phyloP scores from a whole-genome alignment of 139 green algal species.

The Pleodorina starrii region DNA sequence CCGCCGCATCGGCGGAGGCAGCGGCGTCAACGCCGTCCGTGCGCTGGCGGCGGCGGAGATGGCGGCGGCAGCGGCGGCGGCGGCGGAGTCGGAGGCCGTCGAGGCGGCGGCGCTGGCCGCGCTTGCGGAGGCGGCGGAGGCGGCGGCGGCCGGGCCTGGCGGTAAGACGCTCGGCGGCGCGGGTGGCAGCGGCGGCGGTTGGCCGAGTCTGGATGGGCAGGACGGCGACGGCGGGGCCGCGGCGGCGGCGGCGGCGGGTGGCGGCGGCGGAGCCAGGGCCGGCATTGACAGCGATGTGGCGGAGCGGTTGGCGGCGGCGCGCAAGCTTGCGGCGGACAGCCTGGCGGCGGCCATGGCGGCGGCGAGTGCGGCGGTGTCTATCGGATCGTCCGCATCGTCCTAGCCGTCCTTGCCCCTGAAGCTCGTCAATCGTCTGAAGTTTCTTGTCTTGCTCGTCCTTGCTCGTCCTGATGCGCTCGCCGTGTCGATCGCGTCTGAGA shows the following conservation, averaged over 20 bases:
- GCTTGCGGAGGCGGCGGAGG: background rate
- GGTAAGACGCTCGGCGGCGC: background rate
- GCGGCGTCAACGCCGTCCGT: constrained; percentile 4
- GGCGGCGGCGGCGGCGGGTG: background rate
- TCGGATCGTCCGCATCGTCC: constrained; percentile 12
- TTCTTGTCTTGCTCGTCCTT: no score
- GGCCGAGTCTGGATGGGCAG: background rate
- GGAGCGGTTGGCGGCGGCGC: constrained; percentile 13
- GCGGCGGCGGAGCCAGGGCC: background rate
- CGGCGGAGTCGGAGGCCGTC: background rate
- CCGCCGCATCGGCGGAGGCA: background rate
- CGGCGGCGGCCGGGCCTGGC: background rate
- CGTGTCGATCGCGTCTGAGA: no score
- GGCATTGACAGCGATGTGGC: constrained; percentile 11
- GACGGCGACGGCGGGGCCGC: background rate
- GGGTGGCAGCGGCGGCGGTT: background rate
- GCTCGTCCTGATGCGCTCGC: no score
- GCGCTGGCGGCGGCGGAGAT: background rate
- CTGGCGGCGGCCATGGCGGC: constrained; percentile 46
- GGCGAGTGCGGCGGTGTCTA: background rate
- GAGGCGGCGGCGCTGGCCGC: background rate
- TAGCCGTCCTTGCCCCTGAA: no score
- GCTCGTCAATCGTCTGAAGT: no score
- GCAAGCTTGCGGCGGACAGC: constrained; percentile 24
- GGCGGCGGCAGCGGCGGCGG: background rate